Conservation (phyloP, 305 asterid species). For the Fraxinus sp. region DNA sequence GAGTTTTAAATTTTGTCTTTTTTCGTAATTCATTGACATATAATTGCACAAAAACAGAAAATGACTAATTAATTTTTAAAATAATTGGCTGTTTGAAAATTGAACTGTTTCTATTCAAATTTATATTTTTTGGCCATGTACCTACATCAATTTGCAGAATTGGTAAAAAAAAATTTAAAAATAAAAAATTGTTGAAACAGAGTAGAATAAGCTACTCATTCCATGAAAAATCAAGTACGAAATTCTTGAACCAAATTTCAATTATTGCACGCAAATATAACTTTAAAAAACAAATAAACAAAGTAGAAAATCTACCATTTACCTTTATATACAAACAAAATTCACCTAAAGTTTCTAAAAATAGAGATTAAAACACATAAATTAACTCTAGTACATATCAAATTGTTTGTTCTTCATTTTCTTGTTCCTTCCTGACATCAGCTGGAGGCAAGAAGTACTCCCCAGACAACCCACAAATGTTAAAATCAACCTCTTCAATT, state of each 20-base stretch:
- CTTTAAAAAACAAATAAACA: background rate
- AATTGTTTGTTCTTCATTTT: constrained; percentile 24
- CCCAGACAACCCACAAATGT: constrained; percentile 55
- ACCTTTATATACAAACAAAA: background rate
- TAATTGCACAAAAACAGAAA: background rate
- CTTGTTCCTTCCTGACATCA: constrained; percentile 32
- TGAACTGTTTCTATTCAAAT: background rate
- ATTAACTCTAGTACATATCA: constrained; percentile 19
- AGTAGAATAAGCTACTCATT: background rate
- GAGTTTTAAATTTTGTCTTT: background rate
- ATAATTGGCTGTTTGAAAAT: background rate
- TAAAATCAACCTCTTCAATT: constrained; percentile 84
- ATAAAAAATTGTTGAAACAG: background rate
- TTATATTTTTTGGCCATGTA: background rate
- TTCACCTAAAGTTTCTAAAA: background rate
- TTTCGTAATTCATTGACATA: background rate
- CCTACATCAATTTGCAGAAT: background rate
- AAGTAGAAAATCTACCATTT: background rate
- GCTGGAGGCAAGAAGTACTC: constrained; percentile 85
- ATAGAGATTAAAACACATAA: background rate
- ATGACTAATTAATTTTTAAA: too few species aligned
- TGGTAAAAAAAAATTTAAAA: background rate
- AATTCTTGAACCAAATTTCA: background rate
- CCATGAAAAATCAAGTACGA: background rate
- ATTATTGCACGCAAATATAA: background rate